A percentile compares a stretch with the other conserved stretches of the same genome.
Conservation (phyloP, 805 yeast species). For the Barnettozyma vustinii region DNA sequence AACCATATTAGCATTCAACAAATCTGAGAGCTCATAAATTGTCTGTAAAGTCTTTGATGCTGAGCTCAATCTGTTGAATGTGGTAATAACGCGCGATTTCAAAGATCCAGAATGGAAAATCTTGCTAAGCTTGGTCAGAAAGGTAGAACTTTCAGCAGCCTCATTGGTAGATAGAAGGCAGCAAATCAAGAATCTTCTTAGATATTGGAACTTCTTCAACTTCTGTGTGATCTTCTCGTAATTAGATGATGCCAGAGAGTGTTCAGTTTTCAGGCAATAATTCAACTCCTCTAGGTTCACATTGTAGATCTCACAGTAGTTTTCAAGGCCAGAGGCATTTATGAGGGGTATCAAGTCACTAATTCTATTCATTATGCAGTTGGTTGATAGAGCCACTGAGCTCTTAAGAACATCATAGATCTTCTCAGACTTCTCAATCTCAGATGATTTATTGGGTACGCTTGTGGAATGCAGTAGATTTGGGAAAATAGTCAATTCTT, state of each 20-base stretch:
- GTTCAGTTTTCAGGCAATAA: conserved; percentile 10
- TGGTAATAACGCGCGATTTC: neutral
- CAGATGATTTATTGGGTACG: neutral
- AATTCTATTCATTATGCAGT: conserved; percentile 24
- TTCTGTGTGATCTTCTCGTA: conserved; percentile 6
- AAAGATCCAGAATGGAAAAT: conserved; percentile 5
- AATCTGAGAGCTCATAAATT: neutral
- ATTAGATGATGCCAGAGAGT: neutral
- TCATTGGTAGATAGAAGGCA: conserved; percentile 32
- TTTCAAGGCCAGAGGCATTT: conserved; percentile 30
- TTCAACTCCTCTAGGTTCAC: conserved; percentile 28
- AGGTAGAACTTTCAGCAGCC: conserved; percentile 18
- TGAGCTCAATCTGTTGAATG: neutral
- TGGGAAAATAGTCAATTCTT: conserved; percentile 26
- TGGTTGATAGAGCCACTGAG: conserved; percentile 29
- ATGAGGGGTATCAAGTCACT: conserved; percentile 26
- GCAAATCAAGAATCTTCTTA: conserved; percentile 40
- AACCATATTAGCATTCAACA: neutral
- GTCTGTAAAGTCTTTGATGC: neutral
- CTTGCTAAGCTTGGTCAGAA: conserved; percentile 7
- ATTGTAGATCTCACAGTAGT: conserved; percentile 40
- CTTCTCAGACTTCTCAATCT: neutral
- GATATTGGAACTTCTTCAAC: conserved; percentile 30
- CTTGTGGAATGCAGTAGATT: conserved; percentile 11
- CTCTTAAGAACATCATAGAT: conserved; percentile 23